Evolutionary conservation across 192 early-diverging fungal genomes (phyloP).

Genomic region (Podila minutissima): DNA sequence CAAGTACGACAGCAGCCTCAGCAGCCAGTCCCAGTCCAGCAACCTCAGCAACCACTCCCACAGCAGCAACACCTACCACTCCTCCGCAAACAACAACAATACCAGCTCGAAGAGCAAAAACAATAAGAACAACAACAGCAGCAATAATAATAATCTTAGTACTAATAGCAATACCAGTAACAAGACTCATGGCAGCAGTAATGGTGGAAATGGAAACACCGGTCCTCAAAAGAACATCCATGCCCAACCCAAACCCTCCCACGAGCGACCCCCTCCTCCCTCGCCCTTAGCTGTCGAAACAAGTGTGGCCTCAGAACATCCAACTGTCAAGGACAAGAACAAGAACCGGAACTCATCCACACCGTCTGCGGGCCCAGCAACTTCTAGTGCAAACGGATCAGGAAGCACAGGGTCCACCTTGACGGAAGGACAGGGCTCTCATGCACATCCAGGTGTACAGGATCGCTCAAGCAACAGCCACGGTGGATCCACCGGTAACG

Average conservation of each 20-base stretch:
- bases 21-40: neutral
- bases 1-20: neutral
- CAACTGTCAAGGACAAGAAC: slow-evolving; percentile 2
- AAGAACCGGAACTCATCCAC: neutral
- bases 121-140: slow-evolving; percentile 9
- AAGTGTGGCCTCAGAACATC: slow-evolving; percentile 5
- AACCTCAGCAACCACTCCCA: neutral
- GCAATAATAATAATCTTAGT: neutral
- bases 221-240: neutral
- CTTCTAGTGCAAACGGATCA: no score
- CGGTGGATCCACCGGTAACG: no score
- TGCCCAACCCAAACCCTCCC: neutral
- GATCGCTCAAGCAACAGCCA: slow-evolving; percentile 24
- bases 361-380: no score
- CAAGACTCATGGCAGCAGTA: neutral
- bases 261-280: neutral
- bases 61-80: neutral
- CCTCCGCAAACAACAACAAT: neutral
- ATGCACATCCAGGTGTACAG: slow-evolving; percentile 1
- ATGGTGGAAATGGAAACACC: neutral
- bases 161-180: neutral
- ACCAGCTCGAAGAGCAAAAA: neutral
- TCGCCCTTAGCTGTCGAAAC: neutral
- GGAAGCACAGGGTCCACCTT: no score
- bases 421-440: no score